Conservation (phyloP, 805 yeast genomes). For the Ogataea corticis region DNA sequence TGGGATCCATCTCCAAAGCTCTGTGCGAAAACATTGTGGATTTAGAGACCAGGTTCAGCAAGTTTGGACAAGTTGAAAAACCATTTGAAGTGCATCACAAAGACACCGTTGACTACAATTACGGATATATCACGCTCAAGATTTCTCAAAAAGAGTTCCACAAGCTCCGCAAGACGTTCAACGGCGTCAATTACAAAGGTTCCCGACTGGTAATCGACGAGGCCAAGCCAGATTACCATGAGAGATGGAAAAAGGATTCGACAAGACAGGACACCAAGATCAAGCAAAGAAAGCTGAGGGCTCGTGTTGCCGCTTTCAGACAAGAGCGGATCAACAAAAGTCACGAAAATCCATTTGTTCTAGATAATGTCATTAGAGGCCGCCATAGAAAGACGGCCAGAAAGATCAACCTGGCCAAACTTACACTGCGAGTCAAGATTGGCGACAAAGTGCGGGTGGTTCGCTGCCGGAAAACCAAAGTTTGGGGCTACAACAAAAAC, state of each 20-base stretch:
- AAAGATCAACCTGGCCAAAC: slow-evolving; percentile 44
- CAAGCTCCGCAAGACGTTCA: slow-evolving; percentile 55
- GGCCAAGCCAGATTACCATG: slow-evolving; percentile 60
- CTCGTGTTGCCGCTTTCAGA: slow-evolving; percentile 37
- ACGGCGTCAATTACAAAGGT: slow-evolving; percentile 79
- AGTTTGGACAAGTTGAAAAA: slow-evolving; percentile 56
- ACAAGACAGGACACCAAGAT: slow-evolving; percentile 40
- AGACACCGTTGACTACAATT: slow-evolving; percentile 52
- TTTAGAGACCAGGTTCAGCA: slow-evolving; percentile 55
- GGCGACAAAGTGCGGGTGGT: slow-evolving; percentile 58
- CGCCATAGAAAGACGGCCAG: slow-evolving; percentile 60
- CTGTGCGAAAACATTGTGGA: slow-evolving; percentile 47
- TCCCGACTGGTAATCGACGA: slow-evolving; percentile 56
- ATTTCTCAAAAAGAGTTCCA: slow-evolving; percentile 45
- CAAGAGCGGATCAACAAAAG: slow-evolving; percentile 46
- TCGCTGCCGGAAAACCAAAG: slow-evolving; percentile 68
- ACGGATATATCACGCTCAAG: slow-evolving; percentile 68
- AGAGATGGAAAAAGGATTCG: slow-evolving; percentile 47
- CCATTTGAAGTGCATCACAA: slow-evolving; percentile 56
- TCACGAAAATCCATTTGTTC: slow-evolving; percentile 36
- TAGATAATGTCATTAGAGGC: slow-evolving; percentile 43
- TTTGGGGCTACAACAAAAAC: slow-evolving; percentile 88
- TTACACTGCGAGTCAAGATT: slow-evolving; percentile 64
- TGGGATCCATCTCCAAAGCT: slow-evolving; percentile 64
- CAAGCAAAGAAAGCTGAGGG: slow-evolving; percentile 32